These are phyloP conservation scores for Lactarius pseudohatsudake DNA, from an alignment of 768 basidiomycete species.

Conservation along the genomic window DNA sequence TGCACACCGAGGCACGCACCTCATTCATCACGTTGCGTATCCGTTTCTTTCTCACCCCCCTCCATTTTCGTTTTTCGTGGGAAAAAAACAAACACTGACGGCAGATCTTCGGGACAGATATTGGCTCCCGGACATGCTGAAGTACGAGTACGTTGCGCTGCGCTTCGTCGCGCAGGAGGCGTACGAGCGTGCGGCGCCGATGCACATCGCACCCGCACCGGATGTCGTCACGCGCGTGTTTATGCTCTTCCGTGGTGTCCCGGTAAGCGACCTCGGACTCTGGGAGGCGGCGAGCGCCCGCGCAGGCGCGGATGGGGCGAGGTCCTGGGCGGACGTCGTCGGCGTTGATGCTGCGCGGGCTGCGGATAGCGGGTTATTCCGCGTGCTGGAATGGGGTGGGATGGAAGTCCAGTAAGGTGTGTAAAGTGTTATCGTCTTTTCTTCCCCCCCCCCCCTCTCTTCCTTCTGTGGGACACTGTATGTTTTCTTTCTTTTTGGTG, in stretches of 20 bases:
- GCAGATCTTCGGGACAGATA: constrained; percentile 28
- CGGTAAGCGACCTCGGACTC: constrained; percentile 25
- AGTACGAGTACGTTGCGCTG: constrained; percentile 43
- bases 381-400: constrained; percentile 50
- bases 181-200: constrained; percentile 38
- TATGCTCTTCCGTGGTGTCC: constrained; percentile 47
- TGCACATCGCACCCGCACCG: constrained; percentile 37
- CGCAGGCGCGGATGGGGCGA: constrained; percentile 29
- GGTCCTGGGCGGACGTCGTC: constrained; percentile 38
- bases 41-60: constrained; percentile 20
- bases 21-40: constrained; percentile 48
- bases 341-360: constrained; percentile 37
- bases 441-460: no score
- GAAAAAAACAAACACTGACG: not conserved
- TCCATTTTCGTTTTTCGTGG: not conserved
- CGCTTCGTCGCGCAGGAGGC: constrained; percentile 47
- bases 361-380: constrained; percentile 36
- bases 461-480: not conserved
- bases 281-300: constrained; percentile 36
- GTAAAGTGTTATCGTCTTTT: not conserved
- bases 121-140: constrained; percentile 46
- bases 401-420: constrained; percentile 11
- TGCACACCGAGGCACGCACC: constrained; percentile 45
- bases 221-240: constrained; percentile 48
- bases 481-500: not conserved